A percentile compares a stretch with the other conserved stretches of the same genome.
These are phyloP conservation scores for Pulicaria dysenterica DNA, from an alignment of 129 eudicot species.

Conservation along the genomic window DNA sequence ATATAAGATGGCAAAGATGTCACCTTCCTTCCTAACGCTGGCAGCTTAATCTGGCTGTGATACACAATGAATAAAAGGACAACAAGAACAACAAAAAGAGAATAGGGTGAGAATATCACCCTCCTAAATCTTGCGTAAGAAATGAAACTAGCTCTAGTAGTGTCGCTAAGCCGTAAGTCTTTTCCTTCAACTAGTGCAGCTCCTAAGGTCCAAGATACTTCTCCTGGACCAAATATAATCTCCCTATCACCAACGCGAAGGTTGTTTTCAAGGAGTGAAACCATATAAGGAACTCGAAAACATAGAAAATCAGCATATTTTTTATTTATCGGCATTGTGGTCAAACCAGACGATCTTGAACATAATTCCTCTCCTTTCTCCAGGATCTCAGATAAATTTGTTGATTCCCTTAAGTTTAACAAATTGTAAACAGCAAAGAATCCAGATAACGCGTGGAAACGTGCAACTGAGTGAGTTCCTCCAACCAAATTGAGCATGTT, in stretches of 20 bases:
- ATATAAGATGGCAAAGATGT: constrained; percentile 59
- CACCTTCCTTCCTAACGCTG: constrained; percentile 62
- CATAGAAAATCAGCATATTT: constrained; percentile 54
- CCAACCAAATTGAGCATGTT: constrained; percentile 32
- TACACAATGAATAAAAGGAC: constrained; percentile 54
- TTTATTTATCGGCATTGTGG: constrained; percentile 31
- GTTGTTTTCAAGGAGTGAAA: constrained; percentile 63
- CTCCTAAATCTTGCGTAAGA: constrained; percentile 26
- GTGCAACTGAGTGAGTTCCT: constrained; percentile 36
- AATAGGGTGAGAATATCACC: constrained; percentile 45
- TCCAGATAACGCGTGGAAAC: constrained; percentile 84
- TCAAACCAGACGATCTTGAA: constrained; percentile 47
- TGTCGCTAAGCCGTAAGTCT: constrained; percentile 37
- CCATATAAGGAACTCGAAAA: constrained; percentile 71
- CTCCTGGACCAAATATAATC: constrained; percentile 79
- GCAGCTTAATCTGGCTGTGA: constrained; percentile 70
- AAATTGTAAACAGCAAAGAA: constrained; percentile 72
- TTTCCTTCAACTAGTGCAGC: constrained; percentile 80
- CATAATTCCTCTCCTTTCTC: constrained; percentile 64
- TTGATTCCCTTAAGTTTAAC: constrained; percentile 51
- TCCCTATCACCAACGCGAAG: constrained; percentile 61
- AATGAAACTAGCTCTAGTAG: constrained; percentile 22
- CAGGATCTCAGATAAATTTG: constrained; percentile 62
- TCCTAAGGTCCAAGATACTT: constrained; percentile 90
- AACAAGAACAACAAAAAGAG: constrained; percentile 56